A percentile compares a stretch with the other conserved stretches of the same genome.
Conservation (phyloP, 1,284 basidiomycete genomes). For the Trametes sp. region DNA sequence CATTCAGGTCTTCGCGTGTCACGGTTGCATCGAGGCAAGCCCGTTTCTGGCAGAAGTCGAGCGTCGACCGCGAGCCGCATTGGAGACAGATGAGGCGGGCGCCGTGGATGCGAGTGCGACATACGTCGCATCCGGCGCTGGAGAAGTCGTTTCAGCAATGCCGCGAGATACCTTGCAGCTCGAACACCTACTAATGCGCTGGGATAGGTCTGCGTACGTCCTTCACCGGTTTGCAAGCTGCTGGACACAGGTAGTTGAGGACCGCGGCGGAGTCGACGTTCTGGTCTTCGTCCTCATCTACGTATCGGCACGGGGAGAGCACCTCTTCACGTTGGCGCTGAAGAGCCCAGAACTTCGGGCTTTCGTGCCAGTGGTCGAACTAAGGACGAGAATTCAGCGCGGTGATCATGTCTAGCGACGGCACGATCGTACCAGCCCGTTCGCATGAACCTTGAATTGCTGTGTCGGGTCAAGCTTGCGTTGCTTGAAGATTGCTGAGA, state of each 20-base stretch:
- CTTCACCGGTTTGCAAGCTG: neutral
- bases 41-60: conserved; percentile 38
- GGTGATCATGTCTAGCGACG: too few relatives aligned
- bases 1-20: conserved; percentile 29
- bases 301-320: neutral
- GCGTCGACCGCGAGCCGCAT: conserved; percentile 27
- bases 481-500: neutral
- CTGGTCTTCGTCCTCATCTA: conserved; percentile 6
- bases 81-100: conserved; percentile 36
- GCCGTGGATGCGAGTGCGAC: conserved; percentile 30
- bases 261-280: neutral
- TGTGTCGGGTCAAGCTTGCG: neutral
- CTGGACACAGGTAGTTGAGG: conserved; percentile 7
- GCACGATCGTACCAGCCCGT: neutral
- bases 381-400: too few relatives aligned
- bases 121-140: conserved; percentile 30
- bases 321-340: neutral
- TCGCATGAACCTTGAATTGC: neutral
- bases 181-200: conserved; percentile 10
- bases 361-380: too few relatives aligned
- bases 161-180: too few relatives aligned
- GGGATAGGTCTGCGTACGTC: conserved; percentile 10
- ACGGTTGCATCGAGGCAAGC: conserved; percentile 11
- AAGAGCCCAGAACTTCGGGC: neutral
- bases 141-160: too few relatives aligned